Evolutionary conservation across 768 basidiomycete species (phyloP), one percentile per base, ranked within the genome.

Genomic region (Serendipita sp.): DNA sequence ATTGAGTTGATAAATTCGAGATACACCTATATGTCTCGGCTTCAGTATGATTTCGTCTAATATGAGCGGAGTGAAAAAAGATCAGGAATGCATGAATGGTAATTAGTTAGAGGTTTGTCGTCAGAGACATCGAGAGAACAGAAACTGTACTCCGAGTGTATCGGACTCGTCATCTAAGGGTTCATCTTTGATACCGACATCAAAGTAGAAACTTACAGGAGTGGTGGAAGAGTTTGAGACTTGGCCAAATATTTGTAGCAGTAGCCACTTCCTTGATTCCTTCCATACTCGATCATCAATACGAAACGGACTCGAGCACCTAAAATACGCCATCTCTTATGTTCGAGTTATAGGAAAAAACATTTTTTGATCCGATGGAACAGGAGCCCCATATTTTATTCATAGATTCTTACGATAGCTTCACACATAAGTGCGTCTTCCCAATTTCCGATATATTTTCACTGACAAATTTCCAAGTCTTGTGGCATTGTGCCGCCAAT

Each of bases 41-140:
- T 5, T 38, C 67, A 38, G 71, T 68, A 28, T 62, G 63, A 62
- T 61, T 61, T 17, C 20, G 24, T 7, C 16, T 16, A 14, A 66
- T 62, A 34, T 45, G 63, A 66, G 65, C 67, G 56, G 68, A 62
- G 64, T 63, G 64, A 66, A 69, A 62, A 70, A 68, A 69, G 74
- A 90, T 90, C 91, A 90, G 75, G 77, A 85, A 38, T 77, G 88
- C 90, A 91, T 92, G 90, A 92, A 92, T 91, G 88, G 89, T 86
- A 86, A 76, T 77, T 69, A 70, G n/a, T 73, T 75, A 73, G 71
- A 74, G 72, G 64, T 76, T 75, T 68, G 53, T 90, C 88, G 81
- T 89, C 88, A 85, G 70, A 65, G 76, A 67, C 64, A 48, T 74
- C 72, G 67, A 66, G 53, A 69, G 73, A 7, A 72, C 78, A 79